Conservation (phyloP, 306 rosid genomes). For the Gastrolobium villosum region DNA sequence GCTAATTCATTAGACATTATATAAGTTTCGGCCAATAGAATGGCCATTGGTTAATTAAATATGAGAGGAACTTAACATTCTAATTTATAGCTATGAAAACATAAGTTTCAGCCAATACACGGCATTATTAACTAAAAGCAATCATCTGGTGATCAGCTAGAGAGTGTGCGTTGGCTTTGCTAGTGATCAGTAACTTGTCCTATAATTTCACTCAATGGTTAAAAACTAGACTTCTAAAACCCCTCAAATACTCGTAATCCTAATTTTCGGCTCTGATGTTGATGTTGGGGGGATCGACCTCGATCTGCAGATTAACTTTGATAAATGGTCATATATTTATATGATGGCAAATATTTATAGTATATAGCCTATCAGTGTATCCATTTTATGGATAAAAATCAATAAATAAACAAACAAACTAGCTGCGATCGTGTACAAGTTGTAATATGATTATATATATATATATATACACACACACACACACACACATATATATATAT, state of each 20-base stretch:
- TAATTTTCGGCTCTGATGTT: not conserved
- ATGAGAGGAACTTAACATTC: constrained; percentile 38
- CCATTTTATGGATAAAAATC: not conserved
- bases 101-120: not conserved
- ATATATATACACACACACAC: too few species aligned
- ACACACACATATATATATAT: too few species aligned
- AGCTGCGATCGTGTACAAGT: too few species aligned
- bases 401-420: too few species aligned
- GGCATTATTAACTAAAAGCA: constrained; percentile 29
- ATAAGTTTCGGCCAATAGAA: constrained; percentile 43
- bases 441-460: too few species aligned
- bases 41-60: not conserved
- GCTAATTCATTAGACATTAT: constrained; percentile 50
- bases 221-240: not conserved
- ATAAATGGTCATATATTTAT: not conserved
- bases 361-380: not conserved
- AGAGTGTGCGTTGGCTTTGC: constrained; percentile 14
- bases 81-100: not conserved
- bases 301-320: not conserved
- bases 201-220: constrained; percentile 1
- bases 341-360: not conserved
- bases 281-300: not conserved
- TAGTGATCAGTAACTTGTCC: constrained; percentile 31
- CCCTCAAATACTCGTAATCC: not conserved
- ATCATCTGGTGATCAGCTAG: not conserved